These are phyloP conservation scores for Rhytidiadelphus loreus DNA, from an alignment of 225 moss, liverwort and hornwort genomes.

Conservation along the genomic window DNA sequence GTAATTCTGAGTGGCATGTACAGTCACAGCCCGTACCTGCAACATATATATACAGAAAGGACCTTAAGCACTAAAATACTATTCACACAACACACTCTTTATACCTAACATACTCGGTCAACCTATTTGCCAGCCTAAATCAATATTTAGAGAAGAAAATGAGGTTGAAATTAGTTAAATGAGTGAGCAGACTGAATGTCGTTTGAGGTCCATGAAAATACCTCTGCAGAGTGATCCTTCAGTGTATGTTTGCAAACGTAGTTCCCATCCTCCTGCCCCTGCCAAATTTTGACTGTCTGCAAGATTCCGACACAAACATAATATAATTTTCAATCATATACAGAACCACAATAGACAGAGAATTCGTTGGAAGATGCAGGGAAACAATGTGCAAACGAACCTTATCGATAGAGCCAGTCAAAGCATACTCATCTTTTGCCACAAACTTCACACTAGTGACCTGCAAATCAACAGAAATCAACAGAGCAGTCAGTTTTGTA, in stretches of 20 bases:
- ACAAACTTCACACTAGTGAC: slow-evolving; percentile 97
- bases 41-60: neutral
- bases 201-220: neutral
- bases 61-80: neutral
- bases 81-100: neutral
- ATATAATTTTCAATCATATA: neutral
- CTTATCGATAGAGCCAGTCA: slow-evolving; percentile 92
- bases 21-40: slow-evolving; percentile 90
- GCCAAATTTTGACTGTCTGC: slow-evolving; percentile 95
- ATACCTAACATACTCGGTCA: neutral
- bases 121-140: neutral
- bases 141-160: neutral
- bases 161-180: neutral
- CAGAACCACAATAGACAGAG: neutral
- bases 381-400: slow-evolving; percentile 20
- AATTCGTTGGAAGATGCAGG: neutral
- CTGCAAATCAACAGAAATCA: slow-evolving; percentile 28
- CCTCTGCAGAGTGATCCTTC: slow-evolving; percentile 85
- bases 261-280: slow-evolving; percentile 78
- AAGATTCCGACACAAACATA: neutral
- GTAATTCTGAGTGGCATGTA: slow-evolving; percentile 95
- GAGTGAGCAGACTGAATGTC: neutral
- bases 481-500: neutral
- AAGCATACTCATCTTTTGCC: slow-evolving; percentile 70
- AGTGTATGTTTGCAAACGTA: slow-evolving; percentile 74